Base-by-base conservation (phyloP, 2,329 filamentous ascomycete genomes). In the Cordyceps militaris region DNA sequence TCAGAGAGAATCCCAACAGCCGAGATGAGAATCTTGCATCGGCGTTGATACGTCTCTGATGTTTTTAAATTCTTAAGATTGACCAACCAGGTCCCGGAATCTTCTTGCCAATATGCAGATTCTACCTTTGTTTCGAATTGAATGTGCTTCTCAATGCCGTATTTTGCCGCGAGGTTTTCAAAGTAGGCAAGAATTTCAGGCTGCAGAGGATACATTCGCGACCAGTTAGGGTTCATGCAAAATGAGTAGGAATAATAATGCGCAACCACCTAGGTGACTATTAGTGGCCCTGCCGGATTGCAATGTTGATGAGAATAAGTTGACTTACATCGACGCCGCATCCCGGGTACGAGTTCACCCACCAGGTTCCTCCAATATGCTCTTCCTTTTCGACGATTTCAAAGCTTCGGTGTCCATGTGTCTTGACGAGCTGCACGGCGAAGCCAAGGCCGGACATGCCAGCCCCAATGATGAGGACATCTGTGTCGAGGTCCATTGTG, bases 301-400 rank as follows among this genome's bases (percentile, higher is more conserved):
- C 14, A 21, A 16, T 24, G 14, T 11, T 13, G n/a, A 14, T 14
- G 21, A 9, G 21, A 44, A 30, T 3, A n/a, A 5, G 11, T 43
- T 67, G 70, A 66, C 79, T 34, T 11, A 34, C 32, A n/a, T n/a
- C n/a, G n/a, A n/a, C n/a, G n/a, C n/a, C n/a, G n/a, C n/a, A n/a
- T n/a, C n/a, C 79, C 7, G 80, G 84, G 66, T 87, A 87, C 32
- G 75, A 72, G 65, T 86, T 87, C 47, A 77, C 77, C 69, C 76
- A 78, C 84, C 84, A 87, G 2, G 84, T 86, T 5, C 84, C 84
- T 36, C 84, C 84, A 47, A 86, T 73, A 2, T 77, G 76, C 3
- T 73, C 69, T 60, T 82, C 73, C 13, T 79, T 73, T 21, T 87
- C 84, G 59, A 86, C 86, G 65, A 87, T n/a, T n/a, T n/a, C n/a